These are phyloP conservation scores for Curvularia hawaiiensis DNA, from an alignment of 2,329 filamentous ascomycete species.

Conservation along the genomic window DNA sequence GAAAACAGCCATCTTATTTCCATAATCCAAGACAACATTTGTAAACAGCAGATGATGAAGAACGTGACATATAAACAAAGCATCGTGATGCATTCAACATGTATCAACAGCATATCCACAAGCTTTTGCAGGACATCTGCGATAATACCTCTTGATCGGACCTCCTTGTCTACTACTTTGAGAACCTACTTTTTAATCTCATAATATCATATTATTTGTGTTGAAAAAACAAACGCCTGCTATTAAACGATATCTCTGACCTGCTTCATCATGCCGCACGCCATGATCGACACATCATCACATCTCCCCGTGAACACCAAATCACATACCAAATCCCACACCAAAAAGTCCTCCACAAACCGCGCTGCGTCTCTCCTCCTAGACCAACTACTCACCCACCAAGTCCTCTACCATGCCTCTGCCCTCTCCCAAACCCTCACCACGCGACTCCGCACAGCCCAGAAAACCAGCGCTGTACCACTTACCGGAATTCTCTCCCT, in stretches of 20 bases:
- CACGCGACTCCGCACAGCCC: background rate
- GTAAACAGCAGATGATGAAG: background rate
- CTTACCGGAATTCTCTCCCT: slow-evolving; percentile 28
- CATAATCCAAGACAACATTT: background rate
- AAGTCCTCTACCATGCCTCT: background rate
- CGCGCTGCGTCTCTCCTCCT: background rate
- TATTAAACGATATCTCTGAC: background rate
- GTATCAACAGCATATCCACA: background rate
- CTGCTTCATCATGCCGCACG: background rate
- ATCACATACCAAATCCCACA: background rate
- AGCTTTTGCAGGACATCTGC: background rate
- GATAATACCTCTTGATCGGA: background rate
- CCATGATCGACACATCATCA: background rate
- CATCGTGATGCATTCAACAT: background rate
- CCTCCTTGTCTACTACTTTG: background rate
- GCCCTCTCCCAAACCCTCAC: background rate
- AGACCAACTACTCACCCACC: background rate
- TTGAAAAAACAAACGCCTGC: background rate
- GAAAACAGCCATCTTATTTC: background rate
- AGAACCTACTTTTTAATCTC: background rate
- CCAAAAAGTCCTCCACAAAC: background rate
- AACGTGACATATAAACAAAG: background rate
- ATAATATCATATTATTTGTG: background rate
- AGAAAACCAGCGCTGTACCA: slow-evolving; percentile 1
- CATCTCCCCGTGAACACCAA: background rate